These are phyloP conservation scores for Penicillium brasilianum DNA, from an alignment of 2,329 filamentous ascomycete species.

Conservation along the genomic window DNA sequence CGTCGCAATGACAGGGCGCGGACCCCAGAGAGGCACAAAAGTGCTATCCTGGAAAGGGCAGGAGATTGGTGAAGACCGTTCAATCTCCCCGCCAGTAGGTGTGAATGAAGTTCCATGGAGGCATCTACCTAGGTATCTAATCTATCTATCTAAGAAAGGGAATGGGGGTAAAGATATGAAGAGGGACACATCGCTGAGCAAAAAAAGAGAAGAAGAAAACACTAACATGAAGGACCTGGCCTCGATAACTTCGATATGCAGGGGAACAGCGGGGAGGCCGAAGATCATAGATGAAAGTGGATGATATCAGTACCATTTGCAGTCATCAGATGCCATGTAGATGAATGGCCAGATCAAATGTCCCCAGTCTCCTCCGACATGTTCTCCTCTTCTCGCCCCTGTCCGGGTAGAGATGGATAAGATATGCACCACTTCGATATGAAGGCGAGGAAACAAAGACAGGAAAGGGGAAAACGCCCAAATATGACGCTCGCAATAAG, in stretches of 20 bases:
- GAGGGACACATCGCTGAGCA: slow-evolving; percentile 12
- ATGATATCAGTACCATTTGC: slow-evolving; percentile 11
- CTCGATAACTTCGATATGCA: slow-evolving; percentile 22
- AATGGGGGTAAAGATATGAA: slow-evolving; percentile 7
- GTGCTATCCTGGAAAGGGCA: slow-evolving; percentile 11
- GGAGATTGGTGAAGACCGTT: neutral
- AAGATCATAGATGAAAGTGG: slow-evolving; percentile 18
- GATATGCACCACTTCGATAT: slow-evolving; percentile 21
- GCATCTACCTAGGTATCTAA: slow-evolving; percentile 29
- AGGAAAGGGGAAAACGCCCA: slow-evolving; percentile 16
- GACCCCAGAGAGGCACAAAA: neutral
- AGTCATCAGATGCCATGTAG: slow-evolving; percentile 25
- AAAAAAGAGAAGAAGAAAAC: neutral
- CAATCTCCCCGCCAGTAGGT: neutral
- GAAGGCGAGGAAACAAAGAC: slow-evolving; percentile 5
- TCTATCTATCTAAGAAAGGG: slow-evolving; percentile 31
- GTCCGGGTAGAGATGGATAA: slow-evolving; percentile 7
- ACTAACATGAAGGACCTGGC: slow-evolving; percentile 15
- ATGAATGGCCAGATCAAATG: slow-evolving; percentile 22
- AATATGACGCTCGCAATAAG: slow-evolving; percentile 21
- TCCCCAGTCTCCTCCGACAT: slow-evolving; percentile 4
- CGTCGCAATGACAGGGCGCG: slow-evolving; percentile 1
- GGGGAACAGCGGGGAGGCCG: slow-evolving; percentile 14
- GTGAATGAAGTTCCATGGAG: neutral
- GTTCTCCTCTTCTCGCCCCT: neutral